A percentile compares a stretch with the other conserved stretches of the same genome.
phyloP scores from a whole-genome alignment of 495 filamentous ascomycete species.

The Lepidopterella palustris region DNA sequence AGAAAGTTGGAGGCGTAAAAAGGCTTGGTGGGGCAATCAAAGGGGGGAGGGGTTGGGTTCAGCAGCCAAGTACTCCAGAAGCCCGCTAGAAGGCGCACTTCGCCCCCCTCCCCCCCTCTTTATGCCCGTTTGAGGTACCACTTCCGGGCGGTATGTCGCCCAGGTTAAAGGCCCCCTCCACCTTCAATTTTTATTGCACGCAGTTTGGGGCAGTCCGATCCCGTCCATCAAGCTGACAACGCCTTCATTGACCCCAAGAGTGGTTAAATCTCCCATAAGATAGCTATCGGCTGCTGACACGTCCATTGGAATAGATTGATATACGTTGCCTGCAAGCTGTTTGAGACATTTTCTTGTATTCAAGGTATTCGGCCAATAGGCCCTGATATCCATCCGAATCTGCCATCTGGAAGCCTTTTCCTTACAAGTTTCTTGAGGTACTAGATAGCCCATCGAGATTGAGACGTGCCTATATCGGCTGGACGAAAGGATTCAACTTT shows the following conservation, averaged over 20 bases:
- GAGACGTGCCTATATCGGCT: no score
- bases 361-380: neutral
- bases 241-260: neutral
- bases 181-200: neutral
- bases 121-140: neutral
- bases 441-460: no score
- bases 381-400: neutral
- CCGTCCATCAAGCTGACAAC: neutral
- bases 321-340: neutral
- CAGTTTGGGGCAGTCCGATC: neutral
- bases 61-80: neutral
- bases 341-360: neutral
- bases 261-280: neutral
- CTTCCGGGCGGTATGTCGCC: neutral
- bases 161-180: neutral
- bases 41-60: neutral
- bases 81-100: neutral
- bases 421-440: neutral
- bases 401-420: neutral
- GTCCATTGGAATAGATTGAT: neutral
- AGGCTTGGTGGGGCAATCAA: neutral
- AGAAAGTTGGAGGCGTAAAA: no score
- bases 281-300: neutral
- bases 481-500: no score
- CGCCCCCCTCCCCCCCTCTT: no score